Evolutionary conservation across 345 rosid genomes (phyloP), one percentile per base, ranked within the genome.

Genomic region (Lenwebbia sp.): DNA sequence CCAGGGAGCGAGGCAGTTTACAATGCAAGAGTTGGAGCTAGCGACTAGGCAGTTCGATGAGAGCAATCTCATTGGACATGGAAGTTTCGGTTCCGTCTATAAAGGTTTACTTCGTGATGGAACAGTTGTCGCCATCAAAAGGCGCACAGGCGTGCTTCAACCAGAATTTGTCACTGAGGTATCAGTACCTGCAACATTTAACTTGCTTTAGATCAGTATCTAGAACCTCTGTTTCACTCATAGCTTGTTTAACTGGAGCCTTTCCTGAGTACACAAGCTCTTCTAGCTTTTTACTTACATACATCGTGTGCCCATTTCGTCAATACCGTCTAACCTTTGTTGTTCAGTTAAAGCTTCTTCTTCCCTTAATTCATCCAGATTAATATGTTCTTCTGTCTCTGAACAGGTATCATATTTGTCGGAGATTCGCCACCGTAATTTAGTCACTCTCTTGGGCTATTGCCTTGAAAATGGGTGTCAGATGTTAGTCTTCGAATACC

Each of bases 401-500:
- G 78, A 85, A 74, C 91, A 93, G 96, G 96, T 92, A 56, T 83
- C 65, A 21, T 90, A 88, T 83, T 81, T 93, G 87, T 93, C 95
- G 57, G 90, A 89, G 90, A 92, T 94, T 87, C 89, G 84, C 76
- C 97, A 95, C 85, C 89, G 93, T 6, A 90, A 93, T 89, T 65
- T 95, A 82, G 97, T 95, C 50, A 81, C 90, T 83, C 93, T 95
- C 83, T 83, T 93, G 17, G 96, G 96, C 49, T 92, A 91, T 89
- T 93, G 95, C 88, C 91, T 91, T 26, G 95, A 91, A 86, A 84
- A 89, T 78, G 93, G 91, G 84, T 75, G 74, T 30, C 95, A 94
- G 88, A 89, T 93, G 89, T 84, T 94, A 74, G 90, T 94, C 14
- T 93, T 88, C 65, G 98, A 95, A 75, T 92, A 91, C 87, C 40